Evolutionary conservation across 495 filamentous ascomycete genomes (phyloP), one percentile per base, ranked within the genome.

Genomic region (Daldinia concentrica): DNA sequence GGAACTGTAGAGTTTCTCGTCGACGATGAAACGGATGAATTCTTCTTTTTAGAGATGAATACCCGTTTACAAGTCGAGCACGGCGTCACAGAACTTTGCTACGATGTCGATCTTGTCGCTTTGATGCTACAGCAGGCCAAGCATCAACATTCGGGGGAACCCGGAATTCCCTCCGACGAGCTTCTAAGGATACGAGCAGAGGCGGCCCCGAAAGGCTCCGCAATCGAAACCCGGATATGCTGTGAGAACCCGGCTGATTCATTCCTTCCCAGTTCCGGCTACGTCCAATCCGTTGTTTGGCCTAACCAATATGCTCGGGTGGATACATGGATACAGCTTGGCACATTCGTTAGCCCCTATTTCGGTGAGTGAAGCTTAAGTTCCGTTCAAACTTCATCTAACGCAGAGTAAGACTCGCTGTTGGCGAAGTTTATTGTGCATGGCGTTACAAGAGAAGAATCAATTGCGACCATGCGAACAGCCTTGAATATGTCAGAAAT

Each of bases 1-100:
- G 89, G 89, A 0, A 91, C 89, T 0, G 81, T 91, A 14, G 89
- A 91, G 71, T 91, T 84, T 71, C 81, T 91, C 2, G 86, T 90
- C 11, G 87, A 91, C 69, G 88, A 88, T 60, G 77, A 80, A 36
- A 84, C 83, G 0, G 82, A 81, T 0, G 80, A 84, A 9, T 89
- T 89, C 77, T 91, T 87, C 76, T 91, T 91, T 66, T 80, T 91
- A 4, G 89, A 91, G 71, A 88, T 91, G 86, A 91, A 91, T 71
- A 89, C 89, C 0, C 79, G 89, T 36, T 77, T 90, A 8, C 89
- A 91, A 64, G 89, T 91, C 29, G 89, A 91, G 76, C 89, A 91
- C 75, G 85, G 84, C 14, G 86, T 90, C 58, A 90, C 89, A 5
- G 88, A 91, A 71, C 68, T 87, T 5, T 86, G 86, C 62, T 87